Base-by-base conservation (phyloP, 805 yeast species). In the Metschnikowia gelsemii region DNA sequence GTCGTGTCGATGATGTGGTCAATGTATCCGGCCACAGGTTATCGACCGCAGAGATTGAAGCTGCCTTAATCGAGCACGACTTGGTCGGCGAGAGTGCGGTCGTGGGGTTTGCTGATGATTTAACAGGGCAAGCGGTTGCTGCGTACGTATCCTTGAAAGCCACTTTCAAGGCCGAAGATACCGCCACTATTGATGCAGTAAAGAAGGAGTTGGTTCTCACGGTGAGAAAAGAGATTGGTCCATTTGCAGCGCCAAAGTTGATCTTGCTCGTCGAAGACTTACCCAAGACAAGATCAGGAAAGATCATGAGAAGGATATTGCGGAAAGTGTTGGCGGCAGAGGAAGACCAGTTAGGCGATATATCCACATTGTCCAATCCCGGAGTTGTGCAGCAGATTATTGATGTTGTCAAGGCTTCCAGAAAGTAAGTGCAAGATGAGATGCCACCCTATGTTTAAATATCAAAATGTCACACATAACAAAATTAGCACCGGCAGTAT, bases 271-370 rank as follows among this genome's bases (percentile, higher is more conserved):
- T 91, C 42, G 83, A 80, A 46, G 98, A 93, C 62, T 79, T 93
- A 65, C 99, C 99, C 69, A 93, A 91, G 79, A 93, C 99, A 18
- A 82, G 99, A 72, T 88, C 96, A 8, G 99, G 99, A 56, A 93
- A 93, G 77, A 91, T 93, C 62, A 91, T 93, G 96, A 86, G 99
- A 76, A 87, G 99, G 74, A 85, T 93, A 49, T 77, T 93, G 68
- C 84, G 99, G 71, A 93, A 93, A 72, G 79, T 91, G 47, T 82
- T 89, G 42, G 82, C 93, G 38, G 90, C 91, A 53, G 97, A 91
- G 73, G 95, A 84, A 53, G 95, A 87, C 52, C 87, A 84, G 62
- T 76, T 93, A 54, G 99, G 99, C 50, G 99, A 91, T 62, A 75
- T 84, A 60, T 82, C 95, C 38, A 93, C 99, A 24, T 73, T 87